These are phyloP conservation scores for Lipomyces sp. DNA, from an alignment of 805 yeast species.

Conservation along the genomic window DNA sequence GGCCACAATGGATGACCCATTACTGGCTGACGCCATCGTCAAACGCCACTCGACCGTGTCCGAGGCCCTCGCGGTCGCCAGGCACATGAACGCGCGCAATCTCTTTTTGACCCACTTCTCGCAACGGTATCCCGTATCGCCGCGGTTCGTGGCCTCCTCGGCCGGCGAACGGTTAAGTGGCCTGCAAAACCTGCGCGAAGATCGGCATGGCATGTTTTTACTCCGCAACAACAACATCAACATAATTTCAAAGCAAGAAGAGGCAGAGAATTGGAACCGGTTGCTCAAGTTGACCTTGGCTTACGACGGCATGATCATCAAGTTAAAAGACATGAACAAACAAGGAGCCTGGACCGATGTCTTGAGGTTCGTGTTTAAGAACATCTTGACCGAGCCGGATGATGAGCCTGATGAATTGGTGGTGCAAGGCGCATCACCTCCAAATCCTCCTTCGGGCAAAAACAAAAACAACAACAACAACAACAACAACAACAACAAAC, in stretches of 20 bases:
- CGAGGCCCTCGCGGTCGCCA: slow-evolving; percentile 77
- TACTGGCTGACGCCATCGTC: slow-evolving; percentile 73
- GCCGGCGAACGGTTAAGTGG: slow-evolving; percentile 2
- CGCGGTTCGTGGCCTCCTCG: not conserved
- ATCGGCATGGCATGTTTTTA: slow-evolving; percentile 10
- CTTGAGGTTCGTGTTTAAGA: slow-evolving; percentile 9
- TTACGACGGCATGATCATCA: slow-evolving; percentile 67
- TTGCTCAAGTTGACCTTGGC: slow-evolving; percentile 51
- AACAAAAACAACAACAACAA: slow-evolving; percentile 4
- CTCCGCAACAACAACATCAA: not conserved
- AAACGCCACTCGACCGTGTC: slow-evolving; percentile 88
- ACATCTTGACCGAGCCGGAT: slow-evolving; percentile 9
- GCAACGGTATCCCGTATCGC: slow-evolving; percentile 70
- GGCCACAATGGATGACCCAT: slow-evolving; percentile 84
- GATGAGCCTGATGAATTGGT: not conserved
- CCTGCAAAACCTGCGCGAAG: slow-evolving; percentile 4
- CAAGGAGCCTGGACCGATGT: slow-evolving; percentile 38
- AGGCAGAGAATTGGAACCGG: slow-evolving; percentile 16
- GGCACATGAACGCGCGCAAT: slow-evolving; percentile 71
- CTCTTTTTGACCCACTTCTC: slow-evolving; percentile 89
- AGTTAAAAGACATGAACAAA: slow-evolving; percentile 51
- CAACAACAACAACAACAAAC: not conserved
- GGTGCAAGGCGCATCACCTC: too few species aligned
- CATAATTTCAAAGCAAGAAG: not conserved
- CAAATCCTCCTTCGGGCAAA: too few species aligned